These are phyloP conservation scores for Mycena leptocephala DNA, from an alignment of 768 basidiomycete species.

Conservation along the genomic window DNA sequence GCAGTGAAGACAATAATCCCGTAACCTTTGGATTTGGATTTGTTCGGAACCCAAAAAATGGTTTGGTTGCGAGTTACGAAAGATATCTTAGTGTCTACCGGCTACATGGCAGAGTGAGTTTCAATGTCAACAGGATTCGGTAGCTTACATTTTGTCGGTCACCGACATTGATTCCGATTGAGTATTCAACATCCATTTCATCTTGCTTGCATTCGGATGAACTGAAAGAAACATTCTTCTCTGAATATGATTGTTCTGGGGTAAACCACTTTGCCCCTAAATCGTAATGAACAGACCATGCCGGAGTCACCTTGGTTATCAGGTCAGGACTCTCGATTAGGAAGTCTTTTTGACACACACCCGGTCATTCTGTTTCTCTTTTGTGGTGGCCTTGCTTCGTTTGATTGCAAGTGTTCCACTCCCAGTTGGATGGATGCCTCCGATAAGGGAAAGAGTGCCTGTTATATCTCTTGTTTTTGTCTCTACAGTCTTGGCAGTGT, in stretches of 20 bases:
- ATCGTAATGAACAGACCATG: neutral
- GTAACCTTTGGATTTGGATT: neutral
- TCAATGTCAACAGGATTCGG: neutral
- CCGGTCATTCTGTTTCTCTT: conserved; percentile 5
- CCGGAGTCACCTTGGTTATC: neutral
- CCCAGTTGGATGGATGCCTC: neutral
- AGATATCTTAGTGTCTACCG: neutral
- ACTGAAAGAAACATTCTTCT: neutral
- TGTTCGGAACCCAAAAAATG: neutral
- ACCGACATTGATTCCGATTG: conserved; percentile 7
- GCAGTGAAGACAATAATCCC: neutral
- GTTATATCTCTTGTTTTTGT: neutral
- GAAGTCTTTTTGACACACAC: neutral
- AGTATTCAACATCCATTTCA: neutral
- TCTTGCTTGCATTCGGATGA: neutral
- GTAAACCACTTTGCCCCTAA: no score
- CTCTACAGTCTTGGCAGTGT: neutral
- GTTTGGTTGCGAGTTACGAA: neutral
- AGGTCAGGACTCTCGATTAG: neutral
- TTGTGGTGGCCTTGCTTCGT: neutral
- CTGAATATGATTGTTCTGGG: neutral
- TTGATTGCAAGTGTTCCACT: neutral
- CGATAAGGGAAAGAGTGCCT: neutral
- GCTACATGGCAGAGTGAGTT: neutral
- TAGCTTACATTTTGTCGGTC: neutral